Evolutionary conservation across 2,329 filamentous ascomycete species (phyloP), one percentile per base, ranked within the genome.

Genomic region (Biscogniauxia marginata): DNA sequence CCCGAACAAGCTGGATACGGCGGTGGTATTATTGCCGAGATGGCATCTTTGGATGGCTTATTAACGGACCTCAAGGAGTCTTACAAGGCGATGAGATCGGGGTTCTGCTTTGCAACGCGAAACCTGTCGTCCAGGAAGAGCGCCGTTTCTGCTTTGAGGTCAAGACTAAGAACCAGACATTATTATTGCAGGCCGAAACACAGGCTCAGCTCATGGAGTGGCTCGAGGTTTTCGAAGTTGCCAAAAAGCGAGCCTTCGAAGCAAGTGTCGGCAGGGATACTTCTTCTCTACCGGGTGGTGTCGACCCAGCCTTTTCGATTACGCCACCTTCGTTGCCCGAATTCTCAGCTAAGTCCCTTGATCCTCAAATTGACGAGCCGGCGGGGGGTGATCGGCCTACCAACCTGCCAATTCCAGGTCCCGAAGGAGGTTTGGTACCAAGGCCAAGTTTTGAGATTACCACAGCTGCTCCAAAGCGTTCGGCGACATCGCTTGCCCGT

Each of bases 101-200:
- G 44, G 93, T 99, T 3, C 76, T 99, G 52, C 84, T 99, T 43
- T 99, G 95, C 76, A 96, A 91, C 67, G 89, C 95, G 49, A 91
- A 93, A 66, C 92, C 93, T 18, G 92, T 93, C 0, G 89, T 96
- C 51, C 87, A 91, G 63, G 95, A 99, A 74, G 95, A 99, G 68
- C 86, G 95, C 43, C 85, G 95, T 16, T 99, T 98, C 74, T 98
- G 95, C 71, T 97, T 99, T 67, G 95, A 99, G 74, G 89, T 99
- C 67, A 99, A 98, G 79, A 99, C 95, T 2, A 99, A 97, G 73
- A 96, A 91, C 67, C 90, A 90, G 60, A 95, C 88, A 50, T 86
- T 96, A 61, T 78, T 97, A 57, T 79, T 99, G 3, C 95, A 99
- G 74, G 90, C 93, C 4, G 95, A 99, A 71, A 96, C 91, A 0